A percentile compares a stretch with the other conserved stretches of the same genome.
Conservation (phyloP, 2,329 filamentous ascomycete genomes). For the Claviceps cyperi region DNA sequence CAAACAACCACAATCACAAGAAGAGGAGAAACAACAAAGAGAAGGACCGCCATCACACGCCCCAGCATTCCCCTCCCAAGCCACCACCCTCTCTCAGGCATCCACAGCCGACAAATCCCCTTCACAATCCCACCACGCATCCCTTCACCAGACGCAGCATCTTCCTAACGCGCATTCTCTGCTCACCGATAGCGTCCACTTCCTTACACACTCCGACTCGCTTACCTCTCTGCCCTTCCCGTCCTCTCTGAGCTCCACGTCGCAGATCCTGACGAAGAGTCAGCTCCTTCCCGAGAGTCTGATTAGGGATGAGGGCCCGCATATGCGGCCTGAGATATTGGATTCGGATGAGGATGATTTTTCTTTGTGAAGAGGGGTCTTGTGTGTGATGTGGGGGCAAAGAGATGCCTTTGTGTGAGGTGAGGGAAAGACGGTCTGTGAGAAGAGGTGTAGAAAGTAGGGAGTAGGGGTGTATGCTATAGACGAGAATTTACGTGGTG, state of each 20-base stretch:
- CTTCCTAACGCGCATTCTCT: background rate
- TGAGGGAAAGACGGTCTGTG: no score
- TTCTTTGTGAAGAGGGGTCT: conserved; percentile 6
- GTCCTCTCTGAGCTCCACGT: conserved; percentile 14
- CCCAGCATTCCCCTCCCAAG: conserved; percentile 16
- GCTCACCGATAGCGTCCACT: conserved; percentile 3
- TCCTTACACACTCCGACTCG: conserved; percentile 13
- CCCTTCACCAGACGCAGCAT: background rate
- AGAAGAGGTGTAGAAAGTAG: no score
- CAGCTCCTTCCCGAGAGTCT: conserved; percentile 38
- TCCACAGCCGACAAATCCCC: conserved; percentile 17
- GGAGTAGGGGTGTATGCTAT: no score
- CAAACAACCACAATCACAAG: background rate
- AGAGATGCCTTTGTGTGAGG: no score
- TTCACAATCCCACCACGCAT: background rate
- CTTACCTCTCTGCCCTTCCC: conserved; percentile 7
- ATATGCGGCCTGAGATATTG: conserved; percentile 20
- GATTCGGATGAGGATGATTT: conserved; percentile 21
- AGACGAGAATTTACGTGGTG: no score
- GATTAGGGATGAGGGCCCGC: conserved; percentile 20
- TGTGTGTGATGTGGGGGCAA: no score
- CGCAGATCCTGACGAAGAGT: conserved; percentile 35
- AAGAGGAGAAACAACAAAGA: background rate
- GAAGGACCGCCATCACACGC: no score
- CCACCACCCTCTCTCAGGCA: conserved; percentile 22